Percentiles rank a stretch among this genome's conserved stretches.
phyloP scores from a whole-genome alignment of 441 rosid genomes.

The Croton laevigatus region DNA sequence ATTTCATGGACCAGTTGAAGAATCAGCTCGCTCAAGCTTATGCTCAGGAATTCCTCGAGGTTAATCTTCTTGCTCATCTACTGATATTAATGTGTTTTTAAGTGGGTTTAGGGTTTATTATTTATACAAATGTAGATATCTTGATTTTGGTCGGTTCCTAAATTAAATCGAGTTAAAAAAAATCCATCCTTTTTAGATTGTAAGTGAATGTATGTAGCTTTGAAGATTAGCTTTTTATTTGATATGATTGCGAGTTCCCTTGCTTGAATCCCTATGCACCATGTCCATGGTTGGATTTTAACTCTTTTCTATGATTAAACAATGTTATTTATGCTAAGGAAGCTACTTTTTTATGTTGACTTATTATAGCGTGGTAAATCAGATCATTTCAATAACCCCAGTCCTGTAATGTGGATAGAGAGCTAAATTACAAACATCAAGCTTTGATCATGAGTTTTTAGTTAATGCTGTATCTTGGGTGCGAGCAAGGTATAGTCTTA shows the following conservation, averaged over 20 bases:
- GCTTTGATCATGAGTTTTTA: background rate
- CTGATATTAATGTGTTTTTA: too few species aligned
- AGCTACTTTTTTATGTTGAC: background rate
- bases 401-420: background rate
- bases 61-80: background rate
- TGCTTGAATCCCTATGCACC: background rate
- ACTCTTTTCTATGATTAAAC: background rate
- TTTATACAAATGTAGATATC: too few species aligned
- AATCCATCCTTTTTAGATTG: too few species aligned
- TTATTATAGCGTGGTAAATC: background rate
- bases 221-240: too few species aligned
- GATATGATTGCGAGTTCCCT: too few species aligned
- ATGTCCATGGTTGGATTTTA: background rate
- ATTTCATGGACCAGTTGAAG: slow-evolving; percentile 63
- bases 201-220: too few species aligned
- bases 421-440: too few species aligned
- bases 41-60: slow-evolving; percentile 83
- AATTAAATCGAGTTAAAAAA: too few species aligned
- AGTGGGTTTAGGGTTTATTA: too few species aligned
- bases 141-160: too few species aligned
- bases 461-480: background rate
- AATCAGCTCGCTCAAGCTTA: slow-evolving; percentile 75
- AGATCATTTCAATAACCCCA: background rate
- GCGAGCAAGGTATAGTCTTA: background rate
- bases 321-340: background rate